These are phyloP conservation scores for Nyssa sinensis DNA, from an alignment of 148 eudicot genomes.

Conservation along the genomic window DNA sequence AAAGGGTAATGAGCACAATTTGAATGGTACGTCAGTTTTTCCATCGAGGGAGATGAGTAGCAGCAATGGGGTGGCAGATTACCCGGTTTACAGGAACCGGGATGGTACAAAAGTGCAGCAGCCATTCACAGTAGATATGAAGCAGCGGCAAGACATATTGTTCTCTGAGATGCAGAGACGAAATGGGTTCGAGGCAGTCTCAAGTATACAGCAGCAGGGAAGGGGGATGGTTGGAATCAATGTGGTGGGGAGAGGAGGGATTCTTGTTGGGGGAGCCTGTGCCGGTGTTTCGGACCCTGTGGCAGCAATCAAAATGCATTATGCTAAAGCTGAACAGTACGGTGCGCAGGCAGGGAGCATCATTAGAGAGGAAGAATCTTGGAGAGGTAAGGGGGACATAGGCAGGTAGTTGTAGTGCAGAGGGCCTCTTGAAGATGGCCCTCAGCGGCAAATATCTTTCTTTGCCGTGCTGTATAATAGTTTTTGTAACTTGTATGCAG, in stretches of 20 bases:
- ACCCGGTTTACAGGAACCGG: conserved; percentile 31
- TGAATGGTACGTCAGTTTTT: conserved; percentile 45
- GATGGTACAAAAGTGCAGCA: conserved; percentile 38
- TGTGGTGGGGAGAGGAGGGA: conserved; percentile 46
- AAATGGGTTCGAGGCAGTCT: conserved; percentile 43
- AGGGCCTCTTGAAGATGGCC: conserved; percentile 20
- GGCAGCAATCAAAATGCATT: conserved; percentile 74
- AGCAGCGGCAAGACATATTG: conserved; percentile 33
- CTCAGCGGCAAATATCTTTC: conserved; percentile 18
- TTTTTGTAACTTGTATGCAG: conserved; percentile 39
- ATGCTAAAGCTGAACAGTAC: conserved; percentile 47
- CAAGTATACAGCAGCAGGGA: conserved; percentile 40
- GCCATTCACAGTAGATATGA: conserved; percentile 55
- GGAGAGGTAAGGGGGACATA: conserved; percentile 57
- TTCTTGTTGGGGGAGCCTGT: conserved; percentile 37
- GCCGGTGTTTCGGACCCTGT: conserved; percentile 78
- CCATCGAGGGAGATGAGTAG: conserved; percentile 36
- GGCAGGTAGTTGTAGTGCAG: conserved; percentile 57
- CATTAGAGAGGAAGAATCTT: conserved; percentile 45
- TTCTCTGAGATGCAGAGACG: conserved; percentile 38
- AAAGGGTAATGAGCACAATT: conserved; percentile 29
- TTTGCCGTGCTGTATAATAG: conserved; percentile 58
- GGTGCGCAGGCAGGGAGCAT: conserved; percentile 34
- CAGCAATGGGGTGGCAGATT: conserved; percentile 40
- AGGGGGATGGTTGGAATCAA: conserved; percentile 42